These are phyloP conservation scores for Amesomyces nigricolor DNA, from an alignment of 2,329 filamentous ascomycete species.

Conservation along the genomic window DNA sequence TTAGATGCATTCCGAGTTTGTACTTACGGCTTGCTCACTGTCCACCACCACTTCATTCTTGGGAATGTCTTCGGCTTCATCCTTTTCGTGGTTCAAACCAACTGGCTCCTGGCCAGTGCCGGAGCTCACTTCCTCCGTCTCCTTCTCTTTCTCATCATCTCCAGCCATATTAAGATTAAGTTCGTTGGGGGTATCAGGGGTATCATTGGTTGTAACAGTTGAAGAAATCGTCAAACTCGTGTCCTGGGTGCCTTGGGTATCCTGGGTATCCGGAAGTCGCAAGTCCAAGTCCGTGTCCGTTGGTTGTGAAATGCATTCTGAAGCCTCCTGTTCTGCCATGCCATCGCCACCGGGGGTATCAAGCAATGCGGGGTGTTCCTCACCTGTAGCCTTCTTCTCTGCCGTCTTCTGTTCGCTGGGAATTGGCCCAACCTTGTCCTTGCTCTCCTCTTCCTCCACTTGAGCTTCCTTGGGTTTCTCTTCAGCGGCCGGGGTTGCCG, in stretches of 20 bases:
- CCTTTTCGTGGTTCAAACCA: background rate
- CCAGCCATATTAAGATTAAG: constrained; percentile 18
- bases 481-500: constrained; percentile 27
- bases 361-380: constrained; percentile 29
- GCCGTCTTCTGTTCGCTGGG: constrained; percentile 21
- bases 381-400: constrained; percentile 28
- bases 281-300: constrained; percentile 24
- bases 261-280: constrained; percentile 18
- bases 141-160: constrained; percentile 12
- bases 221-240: constrained; percentile 15
- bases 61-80: background rate
- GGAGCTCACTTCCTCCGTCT: constrained; percentile 8
- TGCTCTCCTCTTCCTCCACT: constrained; percentile 27
- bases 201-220: constrained; percentile 17
- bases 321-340: constrained; percentile 23
- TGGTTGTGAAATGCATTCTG: constrained; percentile 27
- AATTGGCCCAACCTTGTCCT: constrained; percentile 29
- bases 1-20: too few species aligned
- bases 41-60: background rate
- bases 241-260: constrained; percentile 22
- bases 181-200: constrained; percentile 18
- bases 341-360: constrained; percentile 26
- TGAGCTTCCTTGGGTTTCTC: constrained; percentile 12
- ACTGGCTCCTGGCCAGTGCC: constrained; percentile 11
- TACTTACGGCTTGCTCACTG: constrained; percentile 8